These are phyloP conservation scores for Saturnispora bothae DNA, from an alignment of 805 yeast genomes.

Conservation along the genomic window DNA sequence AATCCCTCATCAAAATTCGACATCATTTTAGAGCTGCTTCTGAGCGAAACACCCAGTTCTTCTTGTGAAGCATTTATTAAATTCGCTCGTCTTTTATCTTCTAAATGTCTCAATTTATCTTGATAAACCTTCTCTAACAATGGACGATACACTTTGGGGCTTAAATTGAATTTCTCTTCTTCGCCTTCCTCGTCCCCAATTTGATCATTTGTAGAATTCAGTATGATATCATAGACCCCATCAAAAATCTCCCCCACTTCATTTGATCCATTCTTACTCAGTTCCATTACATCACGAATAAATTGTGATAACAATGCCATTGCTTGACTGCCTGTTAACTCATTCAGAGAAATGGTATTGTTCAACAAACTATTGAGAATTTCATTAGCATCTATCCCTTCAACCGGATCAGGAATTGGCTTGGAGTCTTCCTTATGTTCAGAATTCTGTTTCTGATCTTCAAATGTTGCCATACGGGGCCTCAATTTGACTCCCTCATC, in stretches of 20 bases:
- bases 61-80: constrained; percentile 16
- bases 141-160: constrained; percentile 6
- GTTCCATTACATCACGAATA: constrained; percentile 18
- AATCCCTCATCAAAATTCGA: constrained; percentile 20
- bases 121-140: constrained; percentile 1
- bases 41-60: constrained; percentile 23
- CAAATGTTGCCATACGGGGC: constrained; percentile 20
- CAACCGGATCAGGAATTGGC: constrained; percentile 2
- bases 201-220: background rate
- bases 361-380: constrained; percentile 18
- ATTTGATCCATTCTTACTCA: constrained; percentile 8
- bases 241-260: constrained; percentile 1
- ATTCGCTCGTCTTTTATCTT: constrained; percentile 7
- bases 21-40: constrained; percentile 19
- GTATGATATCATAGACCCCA: background rate
- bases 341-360: constrained; percentile 14
- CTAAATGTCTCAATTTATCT: background rate
- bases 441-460: constrained; percentile 8
- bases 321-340: constrained; percentile 22
- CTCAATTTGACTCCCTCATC: constrained; percentile 7
- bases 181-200: background rate
- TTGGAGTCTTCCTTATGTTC: too few species aligned
- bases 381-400: constrained; percentile 25
- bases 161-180: background rate
- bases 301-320: constrained; percentile 21